Percentiles rank a stretch among this genome's conserved stretches.
These are phyloP conservation scores for Solanum neorickii DNA, from an alignment of 257 asterid genomes.

Conservation along the genomic window DNA sequence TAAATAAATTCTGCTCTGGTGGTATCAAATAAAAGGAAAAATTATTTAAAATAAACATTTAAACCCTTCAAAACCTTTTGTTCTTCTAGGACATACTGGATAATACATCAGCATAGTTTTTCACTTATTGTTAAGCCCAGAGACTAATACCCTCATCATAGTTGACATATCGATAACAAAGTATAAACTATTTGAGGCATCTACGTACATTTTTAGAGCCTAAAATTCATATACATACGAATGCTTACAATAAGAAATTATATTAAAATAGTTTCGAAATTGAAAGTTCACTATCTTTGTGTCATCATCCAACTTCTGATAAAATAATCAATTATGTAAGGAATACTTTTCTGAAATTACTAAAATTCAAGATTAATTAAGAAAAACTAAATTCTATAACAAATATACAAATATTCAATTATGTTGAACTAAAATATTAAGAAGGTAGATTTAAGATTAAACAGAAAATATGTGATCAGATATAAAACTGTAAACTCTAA, in stretches of 20 bases:
- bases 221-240: neutral
- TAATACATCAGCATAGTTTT: neutral
- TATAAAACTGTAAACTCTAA: neutral
- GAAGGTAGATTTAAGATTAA: neutral
- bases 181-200: neutral
- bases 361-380: neutral
- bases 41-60: neutral
- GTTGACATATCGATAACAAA: neutral
- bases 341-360: neutral
- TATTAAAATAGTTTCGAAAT: too few relatives aligned
- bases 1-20: neutral
- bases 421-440: neutral
- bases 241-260: neutral
- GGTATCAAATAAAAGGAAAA: neutral
- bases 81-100: neutral
- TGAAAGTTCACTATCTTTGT: neutral
- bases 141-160: neutral
- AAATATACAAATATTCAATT: too few relatives aligned
- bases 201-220: neutral
- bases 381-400: too few relatives aligned
- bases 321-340: neutral
- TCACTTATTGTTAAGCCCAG: neutral
- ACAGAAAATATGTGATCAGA: neutral
- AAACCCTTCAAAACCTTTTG: neutral
- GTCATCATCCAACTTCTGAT: neutral